Conservation (phyloP, 2,329 filamentous ascomycete species). For the Metarhizium guizhouense region DNA sequence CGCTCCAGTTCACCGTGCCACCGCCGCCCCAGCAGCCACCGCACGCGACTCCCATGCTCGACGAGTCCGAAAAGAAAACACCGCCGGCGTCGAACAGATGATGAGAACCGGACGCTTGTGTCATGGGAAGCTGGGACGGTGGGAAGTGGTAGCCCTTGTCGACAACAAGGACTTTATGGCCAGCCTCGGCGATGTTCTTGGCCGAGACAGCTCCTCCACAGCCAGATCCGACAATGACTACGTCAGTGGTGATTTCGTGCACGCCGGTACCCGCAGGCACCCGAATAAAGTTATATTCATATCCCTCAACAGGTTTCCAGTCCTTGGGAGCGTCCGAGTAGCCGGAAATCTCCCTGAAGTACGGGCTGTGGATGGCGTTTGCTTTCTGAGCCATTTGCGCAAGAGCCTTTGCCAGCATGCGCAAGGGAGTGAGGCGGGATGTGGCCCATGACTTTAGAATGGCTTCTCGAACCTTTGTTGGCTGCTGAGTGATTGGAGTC, state of each 20-base stretch:
- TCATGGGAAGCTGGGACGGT: constrained; percentile 66
- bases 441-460: constrained; percentile 55
- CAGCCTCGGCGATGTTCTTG: constrained; percentile 70
- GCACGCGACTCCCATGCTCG: constrained; percentile 50
- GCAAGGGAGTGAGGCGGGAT: constrained; percentile 46
- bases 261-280: constrained; percentile 32
- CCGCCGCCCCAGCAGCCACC: constrained; percentile 78
- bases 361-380: constrained; percentile 46
- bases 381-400: constrained; percentile 43
- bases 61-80: constrained; percentile 44
- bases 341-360: constrained; percentile 45
- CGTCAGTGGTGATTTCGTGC: constrained; percentile 64
- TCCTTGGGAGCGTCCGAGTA: constrained; percentile 45
- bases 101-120: constrained; percentile 45
- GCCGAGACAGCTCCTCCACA: constrained; percentile 78
- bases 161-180: constrained; percentile 66
- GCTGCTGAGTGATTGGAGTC: constrained; percentile 52
- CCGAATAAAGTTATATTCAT: constrained; percentile 54
- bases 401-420: constrained; percentile 46
- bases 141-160: constrained; percentile 76
- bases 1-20: constrained; percentile 81
- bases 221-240: constrained; percentile 79
- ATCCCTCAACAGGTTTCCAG: constrained; percentile 41
- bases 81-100: constrained; percentile 66
- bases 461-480: constrained; percentile 48